phyloP scores from a whole-genome alignment of 2,329 filamentous ascomycete species.

The Alternaria panax region DNA sequence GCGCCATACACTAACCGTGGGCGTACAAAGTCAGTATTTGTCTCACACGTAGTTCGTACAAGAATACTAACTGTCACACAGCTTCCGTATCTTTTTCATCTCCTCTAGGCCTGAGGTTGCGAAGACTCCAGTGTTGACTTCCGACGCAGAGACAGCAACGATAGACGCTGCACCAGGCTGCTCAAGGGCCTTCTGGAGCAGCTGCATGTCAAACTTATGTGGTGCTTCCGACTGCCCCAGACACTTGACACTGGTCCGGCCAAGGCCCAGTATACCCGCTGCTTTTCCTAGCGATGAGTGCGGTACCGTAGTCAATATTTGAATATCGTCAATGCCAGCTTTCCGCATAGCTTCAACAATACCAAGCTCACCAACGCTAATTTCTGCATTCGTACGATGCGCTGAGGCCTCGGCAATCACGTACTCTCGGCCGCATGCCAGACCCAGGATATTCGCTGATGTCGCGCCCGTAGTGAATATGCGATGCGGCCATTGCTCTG shows the following conservation, averaged over 20 bases:
- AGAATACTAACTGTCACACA: conserved; percentile 65
- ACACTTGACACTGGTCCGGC: conserved; percentile 71
- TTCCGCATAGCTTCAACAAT: conserved; percentile 70
- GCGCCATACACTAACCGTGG: conserved; percentile 62
- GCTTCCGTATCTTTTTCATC: conserved; percentile 66
- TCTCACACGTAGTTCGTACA: background rate
- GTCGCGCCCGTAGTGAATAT: conserved; percentile 82
- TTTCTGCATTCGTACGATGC: conserved; percentile 38
- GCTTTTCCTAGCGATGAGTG: conserved; percentile 88
- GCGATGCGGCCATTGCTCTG: conserved; percentile 69
- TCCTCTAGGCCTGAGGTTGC: conserved; percentile 67
- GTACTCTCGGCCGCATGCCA: conserved; percentile 75
- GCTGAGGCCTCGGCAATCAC: conserved; percentile 60
- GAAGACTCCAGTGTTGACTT: conserved; percentile 90
- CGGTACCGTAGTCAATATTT: conserved; percentile 79
- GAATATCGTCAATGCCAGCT: conserved; percentile 71
- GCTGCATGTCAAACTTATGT: conserved; percentile 73
- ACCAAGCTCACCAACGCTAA: conserved; percentile 71
- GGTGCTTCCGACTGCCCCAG: conserved; percentile 63
- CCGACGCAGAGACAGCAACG: conserved; percentile 81
- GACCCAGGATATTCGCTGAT: conserved; percentile 69
- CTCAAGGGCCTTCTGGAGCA: conserved; percentile 67
- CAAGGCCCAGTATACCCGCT: conserved; percentile 81
- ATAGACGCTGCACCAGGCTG: conserved; percentile 69
- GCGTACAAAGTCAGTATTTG: background rate